phyloP scores from a whole-genome alignment of 139 green algal species.

The Chlorella sp. region DNA sequence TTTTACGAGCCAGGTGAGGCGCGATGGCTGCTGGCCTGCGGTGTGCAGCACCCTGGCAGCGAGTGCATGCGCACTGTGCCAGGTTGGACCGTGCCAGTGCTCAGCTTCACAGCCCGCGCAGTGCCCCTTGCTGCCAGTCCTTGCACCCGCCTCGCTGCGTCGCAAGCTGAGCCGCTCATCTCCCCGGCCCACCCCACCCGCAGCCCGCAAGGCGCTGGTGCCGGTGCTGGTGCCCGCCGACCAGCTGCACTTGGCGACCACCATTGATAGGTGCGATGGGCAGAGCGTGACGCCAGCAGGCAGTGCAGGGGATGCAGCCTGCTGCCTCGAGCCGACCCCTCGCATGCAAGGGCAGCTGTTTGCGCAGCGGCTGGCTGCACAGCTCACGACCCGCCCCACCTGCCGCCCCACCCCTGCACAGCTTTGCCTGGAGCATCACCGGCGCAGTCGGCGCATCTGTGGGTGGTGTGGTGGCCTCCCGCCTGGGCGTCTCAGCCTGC shows the following conservation, averaged over 20 bases:
- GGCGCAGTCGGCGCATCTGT: slow-evolving; percentile 51
- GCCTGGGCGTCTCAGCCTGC: slow-evolving; percentile 44
- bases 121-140: too few species aligned
- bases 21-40: too few species aligned
- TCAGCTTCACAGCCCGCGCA: too few species aligned
- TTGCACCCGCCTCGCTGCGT: neutral
- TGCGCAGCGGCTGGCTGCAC: too few species aligned
- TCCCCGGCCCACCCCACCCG: slow-evolving; percentile 25
- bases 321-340: too few species aligned
- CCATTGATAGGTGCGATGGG: slow-evolving; percentile 44
- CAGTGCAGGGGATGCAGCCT: too few species aligned
- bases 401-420: neutral
- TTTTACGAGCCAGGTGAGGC: slow-evolving; percentile 58
- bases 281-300: too few species aligned
- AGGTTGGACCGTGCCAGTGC: too few species aligned
- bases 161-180: slow-evolving; percentile 29
- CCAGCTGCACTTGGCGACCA: slow-evolving; percentile 58
- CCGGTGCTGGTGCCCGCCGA: slow-evolving; percentile 47
- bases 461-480: slow-evolving; percentile 48
- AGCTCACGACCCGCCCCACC: too few species aligned
- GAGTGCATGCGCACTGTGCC: too few species aligned
- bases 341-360: too few species aligned
- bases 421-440: slow-evolving; percentile 52
- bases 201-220: slow-evolving; percentile 48
- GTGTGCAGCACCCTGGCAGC: too few species aligned